phyloP scores from a whole-genome alignment of 495 filamentous ascomycete genomes.

The Xylaria castorea region DNA sequence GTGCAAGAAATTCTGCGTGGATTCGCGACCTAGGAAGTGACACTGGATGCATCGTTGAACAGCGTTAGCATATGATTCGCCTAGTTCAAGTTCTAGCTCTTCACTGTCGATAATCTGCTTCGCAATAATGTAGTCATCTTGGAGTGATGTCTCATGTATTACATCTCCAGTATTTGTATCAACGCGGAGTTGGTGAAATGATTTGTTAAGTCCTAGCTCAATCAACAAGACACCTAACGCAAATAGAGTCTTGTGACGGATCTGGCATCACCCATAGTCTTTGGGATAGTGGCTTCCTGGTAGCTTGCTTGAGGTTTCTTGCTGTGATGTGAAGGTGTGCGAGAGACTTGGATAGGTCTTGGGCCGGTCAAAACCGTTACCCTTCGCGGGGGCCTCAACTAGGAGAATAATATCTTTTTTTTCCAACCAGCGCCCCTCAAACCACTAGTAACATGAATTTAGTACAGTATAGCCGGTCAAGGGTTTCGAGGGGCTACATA shows the following conservation, averaged over 20 bases:
- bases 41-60: conserved; percentile 6
- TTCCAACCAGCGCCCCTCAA: background rate
- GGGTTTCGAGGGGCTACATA: background rate
- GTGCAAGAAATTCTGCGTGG: background rate
- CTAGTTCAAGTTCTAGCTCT: background rate
- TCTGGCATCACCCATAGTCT: background rate
- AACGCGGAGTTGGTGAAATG: background rate
- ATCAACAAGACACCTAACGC: background rate
- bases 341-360: background rate
- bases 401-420: background rate
- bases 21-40: background rate
- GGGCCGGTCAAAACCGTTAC: background rate
- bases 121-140: background rate
- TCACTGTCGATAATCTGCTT: background rate
- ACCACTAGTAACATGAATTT: background rate
- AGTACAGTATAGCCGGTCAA: background rate
- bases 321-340: background rate
- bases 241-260: background rate
- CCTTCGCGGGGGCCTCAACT: background rate
- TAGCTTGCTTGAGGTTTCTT: background rate
- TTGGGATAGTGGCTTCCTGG: background rate
- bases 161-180: background rate
- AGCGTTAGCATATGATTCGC: background rate
- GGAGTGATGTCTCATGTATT: background rate
- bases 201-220: background rate